phyloP scores from a whole-genome alignment of 2,329 filamentous ascomycete species.

The Apiospora pterosperma region DNA sequence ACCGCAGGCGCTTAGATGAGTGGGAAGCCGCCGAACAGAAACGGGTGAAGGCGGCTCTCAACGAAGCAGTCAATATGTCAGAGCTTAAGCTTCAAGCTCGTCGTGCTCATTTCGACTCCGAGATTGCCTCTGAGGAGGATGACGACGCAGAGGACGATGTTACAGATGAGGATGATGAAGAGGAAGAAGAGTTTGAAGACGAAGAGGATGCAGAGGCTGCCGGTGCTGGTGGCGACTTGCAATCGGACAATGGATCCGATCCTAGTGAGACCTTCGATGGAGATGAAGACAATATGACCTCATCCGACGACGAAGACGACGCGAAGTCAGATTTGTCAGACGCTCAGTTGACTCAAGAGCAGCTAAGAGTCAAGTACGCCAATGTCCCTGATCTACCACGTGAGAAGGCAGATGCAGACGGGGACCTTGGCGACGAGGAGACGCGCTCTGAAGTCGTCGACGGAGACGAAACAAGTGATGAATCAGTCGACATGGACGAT shows the following conservation, averaged over 20 bases:
- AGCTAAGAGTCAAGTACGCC: constrained; percentile 66
- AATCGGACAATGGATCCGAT: constrained; percentile 20
- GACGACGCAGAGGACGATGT: constrained; percentile 31
- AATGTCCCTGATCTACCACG: constrained; percentile 51
- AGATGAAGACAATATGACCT: constrained; percentile 60
- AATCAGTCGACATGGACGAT: constrained; percentile 67
- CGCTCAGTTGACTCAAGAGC: constrained; percentile 65
- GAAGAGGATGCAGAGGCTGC: constrained; percentile 41
- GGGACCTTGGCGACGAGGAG: constrained; percentile 8
- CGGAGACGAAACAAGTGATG: constrained; percentile 54
- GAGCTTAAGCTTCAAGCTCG: constrained; percentile 65
- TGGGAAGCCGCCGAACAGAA: constrained; percentile 65
- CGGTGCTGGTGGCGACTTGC: constrained; percentile 22
- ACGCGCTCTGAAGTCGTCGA: constrained; percentile 11
- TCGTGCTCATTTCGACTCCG: constrained; percentile 51
- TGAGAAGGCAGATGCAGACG: constrained; percentile 22
- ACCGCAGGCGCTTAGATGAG: constrained; percentile 54
- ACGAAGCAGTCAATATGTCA: constrained; percentile 69
- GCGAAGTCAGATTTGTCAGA: constrained; percentile 50
- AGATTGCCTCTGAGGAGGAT: constrained; percentile 41
- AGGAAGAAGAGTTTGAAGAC: constrained; percentile 45
- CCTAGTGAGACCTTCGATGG: constrained; percentile 36
- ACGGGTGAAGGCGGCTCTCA: constrained; percentile 65
- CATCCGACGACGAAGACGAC: constrained; percentile 60
- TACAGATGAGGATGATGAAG: constrained; percentile 42